Evolutionary conservation across 495 filamentous ascomycete species (phyloP).

Genomic region (Penicillium chermesinum): DNA sequence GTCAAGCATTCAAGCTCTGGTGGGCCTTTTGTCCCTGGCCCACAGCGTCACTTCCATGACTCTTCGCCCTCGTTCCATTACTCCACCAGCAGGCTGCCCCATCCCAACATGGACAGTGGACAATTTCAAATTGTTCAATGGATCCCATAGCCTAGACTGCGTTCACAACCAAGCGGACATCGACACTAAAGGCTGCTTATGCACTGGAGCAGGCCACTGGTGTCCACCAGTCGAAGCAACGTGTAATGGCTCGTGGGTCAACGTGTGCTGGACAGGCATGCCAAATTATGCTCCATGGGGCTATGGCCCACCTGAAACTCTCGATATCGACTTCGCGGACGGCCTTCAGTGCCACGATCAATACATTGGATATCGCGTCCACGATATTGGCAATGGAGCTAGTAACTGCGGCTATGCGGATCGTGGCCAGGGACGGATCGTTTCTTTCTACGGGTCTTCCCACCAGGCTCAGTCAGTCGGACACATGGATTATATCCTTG

Average conservation of each 20-base stretch:
- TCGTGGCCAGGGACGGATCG: slow-evolving; percentile 25
- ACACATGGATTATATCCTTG: slow-evolving; percentile 30
- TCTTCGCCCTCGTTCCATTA: slow-evolving; percentile 15
- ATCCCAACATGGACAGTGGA: slow-evolving; percentile 30
- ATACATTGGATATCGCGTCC: slow-evolving; percentile 33
- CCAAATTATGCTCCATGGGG: slow-evolving; percentile 36
- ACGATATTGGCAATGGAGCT: slow-evolving; percentile 30
- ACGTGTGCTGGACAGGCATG: slow-evolving; percentile 34
- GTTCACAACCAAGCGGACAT: slow-evolving; percentile 30
- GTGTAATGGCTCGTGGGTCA: slow-evolving; percentile 29
- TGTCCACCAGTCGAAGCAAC: slow-evolving; percentile 25
- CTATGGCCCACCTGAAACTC: slow-evolving; percentile 29
- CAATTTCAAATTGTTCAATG: slow-evolving; percentile 31
- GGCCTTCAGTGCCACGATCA: slow-evolving; percentile 31
- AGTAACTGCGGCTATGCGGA: slow-evolving; percentile 35
- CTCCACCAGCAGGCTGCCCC: slow-evolving; percentile 28
- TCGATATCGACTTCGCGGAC: slow-evolving; percentile 29
- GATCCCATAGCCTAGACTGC: slow-evolving; percentile 34
- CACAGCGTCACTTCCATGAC: neutral
- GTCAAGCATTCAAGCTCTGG: slow-evolving; percentile 3
- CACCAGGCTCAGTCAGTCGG: slow-evolving; percentile 19
- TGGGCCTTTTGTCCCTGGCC: slow-evolving; percentile 7
- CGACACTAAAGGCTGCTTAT: slow-evolving; percentile 27
- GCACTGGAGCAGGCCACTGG: slow-evolving; percentile 15
- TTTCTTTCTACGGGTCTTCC: slow-evolving; percentile 32